Conservation (phyloP, 2,329 filamentous ascomycete genomes). For the Sordariomycetes sp. region DNA sequence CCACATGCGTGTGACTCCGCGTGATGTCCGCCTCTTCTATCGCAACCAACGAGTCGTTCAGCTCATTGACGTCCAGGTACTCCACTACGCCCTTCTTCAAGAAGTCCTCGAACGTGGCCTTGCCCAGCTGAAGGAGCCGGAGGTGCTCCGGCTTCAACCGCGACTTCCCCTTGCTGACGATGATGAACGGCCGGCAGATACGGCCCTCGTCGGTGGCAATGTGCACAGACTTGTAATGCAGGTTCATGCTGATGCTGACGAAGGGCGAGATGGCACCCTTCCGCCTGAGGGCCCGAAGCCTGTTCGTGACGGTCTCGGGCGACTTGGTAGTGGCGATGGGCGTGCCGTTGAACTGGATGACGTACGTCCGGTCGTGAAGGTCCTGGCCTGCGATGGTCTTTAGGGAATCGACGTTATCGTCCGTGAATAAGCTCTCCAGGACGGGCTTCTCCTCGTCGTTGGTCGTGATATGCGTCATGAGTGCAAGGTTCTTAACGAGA, state of each 20-base stretch:
- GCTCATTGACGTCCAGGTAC: constrained; percentile 96
- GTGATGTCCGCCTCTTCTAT: constrained; percentile 79
- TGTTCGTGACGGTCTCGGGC: constrained; percentile 74
- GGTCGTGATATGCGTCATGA: constrained; percentile 99
- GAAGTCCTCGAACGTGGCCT: constrained; percentile 88
- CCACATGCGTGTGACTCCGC: constrained; percentile 77
- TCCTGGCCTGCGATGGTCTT: constrained; percentile 63
- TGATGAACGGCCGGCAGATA: constrained; percentile 90
- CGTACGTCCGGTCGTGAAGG: constrained; percentile 72
- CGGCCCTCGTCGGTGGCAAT: constrained; percentile 95
- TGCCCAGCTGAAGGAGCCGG: constrained; percentile 67
- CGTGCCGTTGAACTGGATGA: constrained; percentile 92
- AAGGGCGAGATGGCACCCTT: constrained; percentile 92
- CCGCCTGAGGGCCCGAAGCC: constrained; percentile 75
- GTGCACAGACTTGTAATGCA: constrained; percentile 81
- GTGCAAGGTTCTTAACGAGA: constrained; percentile 90
- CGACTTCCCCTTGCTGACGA: constrained; percentile 78
- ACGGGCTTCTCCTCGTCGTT: constrained; percentile 90
- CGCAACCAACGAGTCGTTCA: constrained; percentile 90
- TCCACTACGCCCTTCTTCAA: constrained; percentile 81
- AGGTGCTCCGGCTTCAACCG: constrained; percentile 71
- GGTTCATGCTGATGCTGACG: constrained; percentile 91
- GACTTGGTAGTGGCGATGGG: constrained; percentile 77
- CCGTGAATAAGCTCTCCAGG: constrained; percentile 73
- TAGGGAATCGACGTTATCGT: constrained; percentile 69